Percentiles rank a stretch among this genome's conserved stretches.
Conservation (phyloP, 768 basidiomycete genomes). For the Mycena floridula region DNA sequence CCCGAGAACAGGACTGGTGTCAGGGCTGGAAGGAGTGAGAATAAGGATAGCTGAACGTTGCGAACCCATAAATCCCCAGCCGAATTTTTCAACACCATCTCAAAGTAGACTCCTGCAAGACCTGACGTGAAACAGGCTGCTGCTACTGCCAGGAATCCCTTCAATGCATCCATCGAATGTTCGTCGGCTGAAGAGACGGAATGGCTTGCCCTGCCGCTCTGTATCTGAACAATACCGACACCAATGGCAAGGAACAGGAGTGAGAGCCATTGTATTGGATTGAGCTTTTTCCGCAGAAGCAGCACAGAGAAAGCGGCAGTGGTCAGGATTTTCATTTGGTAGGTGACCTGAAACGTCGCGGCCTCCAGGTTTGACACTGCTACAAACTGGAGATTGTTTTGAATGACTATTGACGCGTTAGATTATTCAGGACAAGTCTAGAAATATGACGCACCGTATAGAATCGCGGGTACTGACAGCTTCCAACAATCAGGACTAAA, state of each 20-base stretch:
- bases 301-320: constrained; percentile 87
- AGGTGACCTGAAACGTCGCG: constrained; percentile 94
- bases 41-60: constrained; percentile 92
- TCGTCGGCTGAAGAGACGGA: constrained; percentile 20
- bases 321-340: constrained; percentile 97
- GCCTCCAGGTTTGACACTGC: constrained; percentile 91
- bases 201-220: constrained; percentile 36
- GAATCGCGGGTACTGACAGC: constrained; percentile 90
- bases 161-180: constrained; percentile 72
- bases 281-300: constrained; percentile 71
- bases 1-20: constrained; percentile 65
- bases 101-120: constrained; percentile 95
- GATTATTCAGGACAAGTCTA: no score
- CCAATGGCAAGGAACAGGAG: constrained; percentile 82
- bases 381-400: constrained; percentile 94
- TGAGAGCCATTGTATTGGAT: constrained; percentile 75
- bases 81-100: constrained; percentile 92
- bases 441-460: constrained; percentile 60
- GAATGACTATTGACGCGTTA: constrained; percentile 50
- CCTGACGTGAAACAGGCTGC: constrained; percentile 94
- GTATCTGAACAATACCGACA: constrained; percentile 86
- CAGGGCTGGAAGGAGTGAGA: constrained; percentile 86
- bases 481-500: constrained; percentile 96
- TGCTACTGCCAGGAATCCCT: constrained; percentile 85
- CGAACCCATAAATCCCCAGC: constrained; percentile 92